phyloP scores from a whole-genome alignment of 768 basidiomycete species.

The Leccinum olivaceopallidum region DNA sequence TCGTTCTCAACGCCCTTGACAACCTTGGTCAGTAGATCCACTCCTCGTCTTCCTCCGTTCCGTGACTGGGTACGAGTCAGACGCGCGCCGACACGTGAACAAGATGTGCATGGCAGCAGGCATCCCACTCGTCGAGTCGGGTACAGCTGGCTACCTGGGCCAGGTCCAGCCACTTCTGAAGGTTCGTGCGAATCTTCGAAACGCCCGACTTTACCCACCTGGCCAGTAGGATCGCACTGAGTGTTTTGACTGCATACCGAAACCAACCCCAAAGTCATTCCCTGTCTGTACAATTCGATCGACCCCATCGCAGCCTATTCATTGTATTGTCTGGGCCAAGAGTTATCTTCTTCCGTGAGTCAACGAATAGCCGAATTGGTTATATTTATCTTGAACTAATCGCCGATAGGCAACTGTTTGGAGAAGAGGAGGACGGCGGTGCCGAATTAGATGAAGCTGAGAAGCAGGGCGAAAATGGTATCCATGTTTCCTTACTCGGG shows the following conservation, averaged over 20 bases:
- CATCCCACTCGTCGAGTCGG: slow-evolving; percentile 92
- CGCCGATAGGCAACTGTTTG: slow-evolving; percentile 79
- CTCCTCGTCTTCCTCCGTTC: background rate
- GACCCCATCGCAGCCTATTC: slow-evolving; percentile 95
- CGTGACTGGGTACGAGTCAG: slow-evolving; percentile 39
- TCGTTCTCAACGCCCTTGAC: slow-evolving; percentile 95
- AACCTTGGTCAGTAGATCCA: slow-evolving; percentile 73
- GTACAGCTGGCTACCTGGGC: slow-evolving; percentile 95
- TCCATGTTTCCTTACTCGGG: slow-evolving; percentile 14
- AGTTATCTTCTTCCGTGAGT: slow-evolving; percentile 90
- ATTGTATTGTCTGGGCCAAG: slow-evolving; percentile 99
- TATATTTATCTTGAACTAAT: background rate
- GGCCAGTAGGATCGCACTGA: slow-evolving; percentile 73
- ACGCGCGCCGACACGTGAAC: slow-evolving; percentile 94
- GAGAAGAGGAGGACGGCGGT: slow-evolving; percentile 83
- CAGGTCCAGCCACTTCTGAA: slow-evolving; percentile 94
- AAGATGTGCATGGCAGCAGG: slow-evolving; percentile 95
- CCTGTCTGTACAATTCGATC: slow-evolving; percentile 98
- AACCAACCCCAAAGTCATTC: slow-evolving; percentile 91
- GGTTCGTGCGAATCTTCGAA: slow-evolving; percentile 40
- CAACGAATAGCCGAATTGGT: background rate
- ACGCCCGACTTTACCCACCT: background rate
- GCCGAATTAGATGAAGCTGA: slow-evolving; percentile 90
- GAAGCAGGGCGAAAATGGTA: slow-evolving; percentile 92
- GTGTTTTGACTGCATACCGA: slow-evolving; percentile 96